phyloP scores from a whole-genome alignment of 371 early-diverging fungal species.

The Lichtheimia hyalospora region DNA sequence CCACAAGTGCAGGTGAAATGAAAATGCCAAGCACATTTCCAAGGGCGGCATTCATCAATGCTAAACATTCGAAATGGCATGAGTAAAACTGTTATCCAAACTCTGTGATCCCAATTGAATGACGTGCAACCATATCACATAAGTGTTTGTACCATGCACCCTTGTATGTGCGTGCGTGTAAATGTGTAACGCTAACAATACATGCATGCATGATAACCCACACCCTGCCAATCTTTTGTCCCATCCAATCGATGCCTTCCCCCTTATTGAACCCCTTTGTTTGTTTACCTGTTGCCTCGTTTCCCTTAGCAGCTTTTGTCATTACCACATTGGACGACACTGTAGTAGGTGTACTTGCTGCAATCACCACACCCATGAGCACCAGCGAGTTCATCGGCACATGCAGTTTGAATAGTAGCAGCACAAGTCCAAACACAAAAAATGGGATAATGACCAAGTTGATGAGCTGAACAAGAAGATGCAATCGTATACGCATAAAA shows the following conservation, averaged over 20 bases:
- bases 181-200: no score
- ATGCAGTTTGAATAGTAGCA: conserved; percentile 45
- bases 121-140: no score
- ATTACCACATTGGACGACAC: conserved; percentile 80
- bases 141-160: no score
- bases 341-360: conserved; percentile 73
- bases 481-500: conserved; percentile 60
- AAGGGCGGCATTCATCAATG: conserved; percentile 70
- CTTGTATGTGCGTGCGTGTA: no score
- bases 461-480: conserved; percentile 65
- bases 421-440: conserved; percentile 61
- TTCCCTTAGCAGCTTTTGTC: conserved; percentile 75
- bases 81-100: no score
- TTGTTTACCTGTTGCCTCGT: conserved; percentile 58
- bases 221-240: no score
- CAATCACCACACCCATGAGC: conserved; percentile 68
- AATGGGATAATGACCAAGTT: conserved; percentile 65
- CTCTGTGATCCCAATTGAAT: no score
- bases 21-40: conserved; percentile 73
- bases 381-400: conserved; percentile 55
- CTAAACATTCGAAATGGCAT: conserved; percentile 9
- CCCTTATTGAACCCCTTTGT: no score
- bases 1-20: conserved; percentile 63
- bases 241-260: no score
- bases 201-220: no score